Percentiles rank a stretch among this genome's conserved stretches.
phyloP scores from a whole-genome alignment of 225 moss, liverwort and hornwort species.

The Rhytidiadelphus loreus region DNA sequence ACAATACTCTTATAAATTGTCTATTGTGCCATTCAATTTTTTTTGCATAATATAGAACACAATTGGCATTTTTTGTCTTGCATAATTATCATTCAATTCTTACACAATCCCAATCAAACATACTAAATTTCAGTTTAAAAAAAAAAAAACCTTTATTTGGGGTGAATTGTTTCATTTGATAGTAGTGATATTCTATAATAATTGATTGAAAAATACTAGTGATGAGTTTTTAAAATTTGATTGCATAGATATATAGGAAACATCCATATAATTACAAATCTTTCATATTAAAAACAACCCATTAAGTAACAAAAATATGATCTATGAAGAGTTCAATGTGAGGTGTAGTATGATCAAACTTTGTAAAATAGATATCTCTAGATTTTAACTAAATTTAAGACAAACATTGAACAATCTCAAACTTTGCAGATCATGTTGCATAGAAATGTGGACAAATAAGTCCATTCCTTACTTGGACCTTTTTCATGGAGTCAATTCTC shows the following conservation, averaged over 20 bases:
- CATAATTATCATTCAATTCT: not conserved
- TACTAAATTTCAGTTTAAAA: too few relatives aligned
- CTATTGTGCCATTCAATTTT: not conserved
- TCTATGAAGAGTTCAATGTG: too few relatives aligned
- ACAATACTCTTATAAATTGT: not conserved
- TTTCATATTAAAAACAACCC: not conserved
- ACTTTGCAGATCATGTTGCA: too few relatives aligned
- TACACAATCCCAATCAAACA: too few relatives aligned
- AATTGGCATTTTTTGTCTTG: not conserved
- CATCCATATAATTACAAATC: not conserved
- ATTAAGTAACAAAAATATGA: not conserved
- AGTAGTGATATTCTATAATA: not conserved
- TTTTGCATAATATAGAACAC: not conserved
- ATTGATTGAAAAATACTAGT: not conserved
- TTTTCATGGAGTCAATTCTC: too few relatives aligned
- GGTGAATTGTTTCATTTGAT: not conserved
- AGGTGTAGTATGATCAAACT: too few relatives aligned
- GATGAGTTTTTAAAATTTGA: accelerated
- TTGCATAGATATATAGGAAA: not conserved
- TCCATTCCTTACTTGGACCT: too few relatives aligned
- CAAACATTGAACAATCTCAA: too few relatives aligned
- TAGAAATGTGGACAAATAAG: too few relatives aligned
- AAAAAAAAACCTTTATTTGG: not conserved
- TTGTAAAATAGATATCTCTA: too few relatives aligned
- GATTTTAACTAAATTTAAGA: too few relatives aligned